Conservation (phyloP, 163 green algal species). For the Scenedesmus sp. region DNA sequence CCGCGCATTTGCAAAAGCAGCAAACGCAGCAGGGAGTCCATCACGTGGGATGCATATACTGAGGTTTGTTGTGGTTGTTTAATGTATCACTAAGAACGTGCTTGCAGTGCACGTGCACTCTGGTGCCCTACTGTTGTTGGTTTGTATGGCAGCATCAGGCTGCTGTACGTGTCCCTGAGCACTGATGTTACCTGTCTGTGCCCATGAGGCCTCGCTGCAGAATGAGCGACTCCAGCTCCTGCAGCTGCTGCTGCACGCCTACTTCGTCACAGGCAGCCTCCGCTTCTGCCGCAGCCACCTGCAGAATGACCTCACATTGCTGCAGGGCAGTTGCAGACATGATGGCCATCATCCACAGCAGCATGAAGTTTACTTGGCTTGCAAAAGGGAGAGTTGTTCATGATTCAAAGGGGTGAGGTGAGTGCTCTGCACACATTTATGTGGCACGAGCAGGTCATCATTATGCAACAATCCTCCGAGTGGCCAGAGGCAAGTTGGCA, state of each 20-base stretch:
- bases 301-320: slow-evolving; percentile 25
- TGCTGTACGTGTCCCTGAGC: not conserved
- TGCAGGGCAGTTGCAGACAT: slow-evolving; percentile 9
- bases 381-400: too few species aligned
- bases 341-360: not conserved
- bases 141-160: not conserved
- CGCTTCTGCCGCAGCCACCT: slow-evolving; percentile 21
- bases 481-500: too few species aligned
- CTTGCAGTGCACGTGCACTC: not conserved
- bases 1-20: too few species aligned
- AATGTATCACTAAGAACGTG: too few species aligned
- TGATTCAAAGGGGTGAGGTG: too few species aligned
- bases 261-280: slow-evolving; percentile 32
- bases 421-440: too few species aligned
- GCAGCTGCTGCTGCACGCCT: slow-evolving; percentile 47
- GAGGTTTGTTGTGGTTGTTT: too few species aligned
- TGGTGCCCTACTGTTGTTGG: not conserved
- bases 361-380: not conserved
- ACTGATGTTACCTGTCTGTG: not conserved
- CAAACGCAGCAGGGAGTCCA: too few species aligned
- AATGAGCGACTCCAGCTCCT: slow-evolving; percentile 46
- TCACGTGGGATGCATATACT: too few species aligned
- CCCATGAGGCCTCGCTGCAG: slow-evolving; percentile 33
- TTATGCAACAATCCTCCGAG: too few species aligned
- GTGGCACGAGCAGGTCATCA: too few species aligned